phyloP scores from a whole-genome alignment of 164 flowering plant species.

The Cinnamomum micranthum region DNA sequence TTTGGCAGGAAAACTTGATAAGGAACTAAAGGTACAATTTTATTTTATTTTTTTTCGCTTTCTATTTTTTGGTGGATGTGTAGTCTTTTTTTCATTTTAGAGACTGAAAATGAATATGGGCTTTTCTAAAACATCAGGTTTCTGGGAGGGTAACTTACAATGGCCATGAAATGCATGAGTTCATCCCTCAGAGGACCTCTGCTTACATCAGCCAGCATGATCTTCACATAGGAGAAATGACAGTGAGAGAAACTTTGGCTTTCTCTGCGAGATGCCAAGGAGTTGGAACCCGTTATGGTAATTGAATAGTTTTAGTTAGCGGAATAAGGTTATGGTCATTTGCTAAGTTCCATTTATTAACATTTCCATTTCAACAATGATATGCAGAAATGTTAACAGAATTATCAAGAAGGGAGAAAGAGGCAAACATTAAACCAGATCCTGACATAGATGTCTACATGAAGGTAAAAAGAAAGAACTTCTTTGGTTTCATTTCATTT shows the following conservation, averaged over 20 bases:
- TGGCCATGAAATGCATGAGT: constrained; percentile 64
- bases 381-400: constrained; percentile 61
- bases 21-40: constrained; percentile 33
- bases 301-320: not conserved
- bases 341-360: not conserved
- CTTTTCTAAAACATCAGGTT: constrained; percentile 23
- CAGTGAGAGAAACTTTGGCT: constrained; percentile 54
- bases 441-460: constrained; percentile 66
- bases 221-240: constrained; percentile 58
- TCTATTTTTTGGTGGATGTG: not conserved
- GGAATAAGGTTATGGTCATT: not conserved
- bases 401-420: constrained; percentile 64
- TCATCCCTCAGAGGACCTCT: constrained; percentile 62
- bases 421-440: constrained; percentile 64
- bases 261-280: constrained; percentile 70
- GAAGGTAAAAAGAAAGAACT: constrained; percentile 42
- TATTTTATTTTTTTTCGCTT: no score
- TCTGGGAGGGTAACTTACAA: constrained; percentile 61
- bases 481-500: not conserved
- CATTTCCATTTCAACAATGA: not conserved
- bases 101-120: not conserved
- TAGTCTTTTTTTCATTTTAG: not conserved
- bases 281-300: constrained; percentile 49
- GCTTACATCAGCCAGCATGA: constrained; percentile 67
- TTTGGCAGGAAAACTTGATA: constrained; percentile 40